These are phyloP conservation scores for Neurospora africana DNA, from an alignment of 495 filamentous ascomycete species.

Conservation along the genomic window DNA sequence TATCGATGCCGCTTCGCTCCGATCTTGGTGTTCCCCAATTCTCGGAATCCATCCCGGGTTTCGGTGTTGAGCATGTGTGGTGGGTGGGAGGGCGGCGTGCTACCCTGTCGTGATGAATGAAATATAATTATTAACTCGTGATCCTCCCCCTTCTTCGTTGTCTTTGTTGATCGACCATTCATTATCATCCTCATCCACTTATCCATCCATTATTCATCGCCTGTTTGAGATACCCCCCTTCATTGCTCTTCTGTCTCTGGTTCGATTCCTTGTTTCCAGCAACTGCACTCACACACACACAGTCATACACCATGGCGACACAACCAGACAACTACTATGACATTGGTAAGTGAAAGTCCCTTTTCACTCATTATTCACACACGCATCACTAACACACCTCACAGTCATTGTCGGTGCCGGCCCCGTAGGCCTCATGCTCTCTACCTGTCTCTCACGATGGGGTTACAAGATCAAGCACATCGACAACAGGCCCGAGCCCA, in stretches of 20 bases:
- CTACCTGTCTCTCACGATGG: conserved; percentile 65
- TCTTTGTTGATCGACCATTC: background rate
- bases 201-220: background rate
- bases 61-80: conserved; percentile 4
- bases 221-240: conserved; percentile 11
- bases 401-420: conserved; percentile 78
- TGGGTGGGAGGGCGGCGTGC: background rate
- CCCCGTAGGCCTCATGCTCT: conserved; percentile 77
- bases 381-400: background rate
- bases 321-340: conserved; percentile 22
- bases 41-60: conserved; percentile 18
- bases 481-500: conserved; percentile 59
- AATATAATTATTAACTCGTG: background rate
- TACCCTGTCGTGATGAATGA: background rate
- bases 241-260: background rate
- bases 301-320: conserved; percentile 10
- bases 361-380: background rate
- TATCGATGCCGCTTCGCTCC: background rate
- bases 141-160: background rate
- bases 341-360: conserved; percentile 15
- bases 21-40: background rate
- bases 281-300: background rate
- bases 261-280: background rate
- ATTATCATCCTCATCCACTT: background rate
- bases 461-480: conserved; percentile 61